Conservation (phyloP, 257 asterid species). For the Sherardia arvensis region DNA sequence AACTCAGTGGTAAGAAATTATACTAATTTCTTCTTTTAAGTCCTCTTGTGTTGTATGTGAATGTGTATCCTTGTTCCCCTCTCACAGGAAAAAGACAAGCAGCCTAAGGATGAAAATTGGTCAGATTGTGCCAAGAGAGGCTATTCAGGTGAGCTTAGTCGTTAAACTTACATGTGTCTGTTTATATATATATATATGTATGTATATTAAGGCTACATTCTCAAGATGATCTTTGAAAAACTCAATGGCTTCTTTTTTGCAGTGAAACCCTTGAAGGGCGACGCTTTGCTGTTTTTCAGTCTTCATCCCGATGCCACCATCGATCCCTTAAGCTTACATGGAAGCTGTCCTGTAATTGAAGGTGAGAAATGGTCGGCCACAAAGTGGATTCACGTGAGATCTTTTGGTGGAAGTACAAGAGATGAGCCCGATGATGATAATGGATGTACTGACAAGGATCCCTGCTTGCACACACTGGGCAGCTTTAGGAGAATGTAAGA, state of each 20-base stretch:
- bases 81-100: conserved; percentile 46
- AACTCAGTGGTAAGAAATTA: conserved; percentile 47
- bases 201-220: too few species aligned
- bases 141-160: conserved; percentile 45
- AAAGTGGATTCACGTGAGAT: conserved; percentile 79
- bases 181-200: too few species aligned
- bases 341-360: conserved; percentile 83
- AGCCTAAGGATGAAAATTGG: conserved; percentile 58
- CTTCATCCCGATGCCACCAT: conserved; percentile 67
- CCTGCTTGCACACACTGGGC: conserved; percentile 57
- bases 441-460: conserved; percentile 35
- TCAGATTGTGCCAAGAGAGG: conserved; percentile 83
- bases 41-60: too few species aligned
- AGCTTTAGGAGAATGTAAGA: conserved; percentile 54
- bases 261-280: conserved; percentile 80
- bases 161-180: background rate
- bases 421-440: conserved; percentile 26
- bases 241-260: conserved; percentile 11
- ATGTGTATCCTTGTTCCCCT: background rate
- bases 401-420: conserved; percentile 25
- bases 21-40: too few species aligned
- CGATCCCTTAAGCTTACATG: conserved; percentile 64
- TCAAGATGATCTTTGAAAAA: too few species aligned
- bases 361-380: conserved; percentile 97
- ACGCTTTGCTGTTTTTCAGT: conserved; percentile 75